Evolutionary conservation across 2,329 filamentous ascomycete genomes (phyloP).

Genomic region (Beauveria australis): DNA sequence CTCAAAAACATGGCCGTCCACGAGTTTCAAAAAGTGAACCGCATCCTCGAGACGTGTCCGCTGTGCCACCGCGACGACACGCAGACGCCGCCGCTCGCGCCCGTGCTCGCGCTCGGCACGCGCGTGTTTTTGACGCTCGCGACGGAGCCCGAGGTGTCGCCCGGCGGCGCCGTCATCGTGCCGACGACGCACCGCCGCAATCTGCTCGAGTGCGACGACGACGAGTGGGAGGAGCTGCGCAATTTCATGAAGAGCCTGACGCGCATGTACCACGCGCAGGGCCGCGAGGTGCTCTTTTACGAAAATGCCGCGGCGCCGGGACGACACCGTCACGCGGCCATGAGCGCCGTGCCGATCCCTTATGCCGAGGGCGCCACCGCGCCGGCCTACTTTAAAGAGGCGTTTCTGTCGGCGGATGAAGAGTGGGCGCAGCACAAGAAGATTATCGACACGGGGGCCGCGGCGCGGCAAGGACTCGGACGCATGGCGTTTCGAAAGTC

Average conservation of each 20-base stretch:
- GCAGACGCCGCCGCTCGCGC: conserved; percentile 67
- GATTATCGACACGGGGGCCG: conserved; percentile 76
- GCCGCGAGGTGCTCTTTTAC: conserved; percentile 90
- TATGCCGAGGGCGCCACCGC: conserved; percentile 86
- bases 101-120: conserved; percentile 77
- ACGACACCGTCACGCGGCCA: conserved; percentile 72
- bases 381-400: conserved; percentile 91
- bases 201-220: conserved; percentile 94
- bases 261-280: conserved; percentile 88
- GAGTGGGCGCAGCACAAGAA: conserved; percentile 97
- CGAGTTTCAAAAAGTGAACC: conserved; percentile 85
- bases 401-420: conserved; percentile 77
- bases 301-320: conserved; percentile 85
- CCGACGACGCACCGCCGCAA: conserved; percentile 82
- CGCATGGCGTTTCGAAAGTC: conserved; percentile 73
- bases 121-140: conserved; percentile 81
- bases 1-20: conserved; percentile 79
- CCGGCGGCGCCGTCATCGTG: conserved; percentile 79
- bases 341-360: conserved; percentile 80
- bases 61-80: conserved; percentile 87
- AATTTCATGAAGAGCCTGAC: conserved; percentile 98
- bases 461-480: conserved; percentile 53
- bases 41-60: conserved; percentile 76
- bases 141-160: conserved; percentile 78
- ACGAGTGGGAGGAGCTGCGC: conserved; percentile 97